These are phyloP conservation scores for Coemansia sp. DNA, from an alignment of 192 early-diverging fungal genomes.

Conservation along the genomic window DNA sequence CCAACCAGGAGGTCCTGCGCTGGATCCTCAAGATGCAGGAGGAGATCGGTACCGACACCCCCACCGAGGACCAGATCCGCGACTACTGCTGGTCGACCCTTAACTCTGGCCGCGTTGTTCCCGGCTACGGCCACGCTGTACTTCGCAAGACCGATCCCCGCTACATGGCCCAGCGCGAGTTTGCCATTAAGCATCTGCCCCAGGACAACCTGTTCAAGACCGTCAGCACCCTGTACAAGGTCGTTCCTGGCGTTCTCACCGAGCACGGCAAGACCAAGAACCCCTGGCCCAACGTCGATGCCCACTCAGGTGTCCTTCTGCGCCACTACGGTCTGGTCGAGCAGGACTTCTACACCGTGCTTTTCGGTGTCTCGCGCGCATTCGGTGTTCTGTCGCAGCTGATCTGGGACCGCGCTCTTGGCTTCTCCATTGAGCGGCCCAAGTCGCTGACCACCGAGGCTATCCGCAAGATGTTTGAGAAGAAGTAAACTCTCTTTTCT, in stretches of 20 bases:
- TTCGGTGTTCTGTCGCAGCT: slow-evolving; percentile 93
- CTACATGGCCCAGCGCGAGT: slow-evolving; percentile 98
- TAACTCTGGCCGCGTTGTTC: slow-evolving; percentile 94
- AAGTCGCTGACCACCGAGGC: slow-evolving; percentile 86
- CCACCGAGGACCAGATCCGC: slow-evolving; percentile 91
- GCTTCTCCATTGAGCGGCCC: slow-evolving; percentile 90
- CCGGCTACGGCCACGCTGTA: slow-evolving; percentile 98
- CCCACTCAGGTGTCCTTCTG: slow-evolving; percentile 96
- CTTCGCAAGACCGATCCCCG: slow-evolving; percentile 96
- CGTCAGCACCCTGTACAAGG: slow-evolving; percentile 95
- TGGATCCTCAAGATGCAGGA: slow-evolving; percentile 94
- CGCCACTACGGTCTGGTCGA: slow-evolving; percentile 95
- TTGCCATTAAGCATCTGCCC: slow-evolving; percentile 97
- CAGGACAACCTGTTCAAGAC: slow-evolving; percentile 96
- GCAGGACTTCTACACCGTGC: slow-evolving; percentile 99
- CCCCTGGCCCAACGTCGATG: slow-evolving; percentile 99
- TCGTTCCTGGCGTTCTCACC: slow-evolving; percentile 90
- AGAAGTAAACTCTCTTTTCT: slow-evolving; percentile 21
- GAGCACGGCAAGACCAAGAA: slow-evolving; percentile 99
- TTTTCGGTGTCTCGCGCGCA: slow-evolving; percentile 98
- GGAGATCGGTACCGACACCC: slow-evolving; percentile 76
- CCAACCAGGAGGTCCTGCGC: slow-evolving; percentile 99
- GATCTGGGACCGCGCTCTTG: slow-evolving; percentile 97
- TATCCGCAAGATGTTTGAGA: slow-evolving; percentile 85
- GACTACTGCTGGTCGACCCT: slow-evolving; percentile 96